Conservation (phyloP, 2,329 filamentous ascomycete species). For the Colletotrichum acutatum region DNA sequence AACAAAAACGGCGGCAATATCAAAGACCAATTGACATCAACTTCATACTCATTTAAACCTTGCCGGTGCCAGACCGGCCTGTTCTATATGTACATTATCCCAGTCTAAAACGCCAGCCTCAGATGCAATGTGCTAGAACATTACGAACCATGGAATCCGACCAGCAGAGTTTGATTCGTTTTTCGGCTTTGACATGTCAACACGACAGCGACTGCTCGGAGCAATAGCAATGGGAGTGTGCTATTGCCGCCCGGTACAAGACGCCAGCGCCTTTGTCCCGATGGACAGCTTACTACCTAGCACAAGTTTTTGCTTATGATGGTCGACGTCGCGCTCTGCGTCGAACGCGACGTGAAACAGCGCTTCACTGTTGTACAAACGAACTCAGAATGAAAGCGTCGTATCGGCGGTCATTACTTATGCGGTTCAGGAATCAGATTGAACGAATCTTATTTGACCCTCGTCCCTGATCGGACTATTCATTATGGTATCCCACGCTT, state of each 20-base stretch:
- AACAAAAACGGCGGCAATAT: not conserved
- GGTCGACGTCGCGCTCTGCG: not conserved
- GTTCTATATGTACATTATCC: too few species aligned
- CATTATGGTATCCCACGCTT: conserved; percentile 11
- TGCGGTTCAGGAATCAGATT: not conserved
- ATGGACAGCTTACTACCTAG: not conserved
- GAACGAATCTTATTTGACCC: conserved; percentile 25
- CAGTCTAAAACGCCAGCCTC: not conserved
- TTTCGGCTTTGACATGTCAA: not conserved
- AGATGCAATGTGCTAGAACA: not conserved
- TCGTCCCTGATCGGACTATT: conserved; percentile 29
- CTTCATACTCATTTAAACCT: too few species aligned
- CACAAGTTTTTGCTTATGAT: not conserved
- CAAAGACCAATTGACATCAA: not conserved
- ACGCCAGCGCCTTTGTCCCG: not conserved
- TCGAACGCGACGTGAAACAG: not conserved
- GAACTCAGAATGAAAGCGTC: not conserved
- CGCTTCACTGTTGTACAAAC: not conserved
- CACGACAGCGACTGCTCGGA: not conserved
- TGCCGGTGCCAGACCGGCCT: too few species aligned
- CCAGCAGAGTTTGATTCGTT: not conserved
- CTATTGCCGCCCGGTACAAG: not conserved
- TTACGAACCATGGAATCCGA: not conserved
- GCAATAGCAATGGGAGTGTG: not conserved
- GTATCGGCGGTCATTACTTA: conserved; percentile 27